A percentile compares a stretch with the other conserved stretches of the same genome.
Evolutionary conservation across 441 rosid species (phyloP).

Genomic region (Adansonia rubrostipa): DNA sequence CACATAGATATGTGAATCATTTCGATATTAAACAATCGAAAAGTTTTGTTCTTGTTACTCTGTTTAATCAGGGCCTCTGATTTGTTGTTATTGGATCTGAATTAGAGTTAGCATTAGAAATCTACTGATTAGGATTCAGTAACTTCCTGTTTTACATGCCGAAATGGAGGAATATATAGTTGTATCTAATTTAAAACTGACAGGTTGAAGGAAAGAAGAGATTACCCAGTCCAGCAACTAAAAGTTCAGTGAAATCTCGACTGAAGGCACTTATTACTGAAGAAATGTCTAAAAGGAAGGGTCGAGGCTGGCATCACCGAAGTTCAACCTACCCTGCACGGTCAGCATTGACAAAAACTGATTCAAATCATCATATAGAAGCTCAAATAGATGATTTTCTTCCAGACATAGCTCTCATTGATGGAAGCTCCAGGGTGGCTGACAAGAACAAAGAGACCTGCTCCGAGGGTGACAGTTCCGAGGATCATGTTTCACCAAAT

Average conservation of each 20-base stretch:
- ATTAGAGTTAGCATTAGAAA: too few species aligned
- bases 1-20: too few species aligned
- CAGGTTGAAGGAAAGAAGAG: constrained; percentile 48
- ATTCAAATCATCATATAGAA: constrained; percentile 36
- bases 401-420: constrained; percentile 23
- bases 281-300: constrained; percentile 59
- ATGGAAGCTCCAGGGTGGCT: constrained; percentile 30
- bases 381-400: constrained; percentile 32
- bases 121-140: too few species aligned
- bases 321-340: constrained; percentile 51
- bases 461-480: constrained; percentile 24
- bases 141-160: constrained; percentile 30
- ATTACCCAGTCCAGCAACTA: constrained; percentile 36
- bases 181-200: constrained; percentile 21
- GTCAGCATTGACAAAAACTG: constrained; percentile 30
- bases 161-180: background rate
- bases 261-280: constrained; percentile 60
- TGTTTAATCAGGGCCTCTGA: too few species aligned
- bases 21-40: too few species aligned
- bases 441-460: constrained; percentile 27
- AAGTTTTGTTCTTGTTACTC: too few species aligned
- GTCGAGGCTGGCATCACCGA: constrained; percentile 49
- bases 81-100: too few species aligned
- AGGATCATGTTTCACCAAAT: constrained; percentile 36
- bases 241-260: constrained; percentile 56